Percentiles rank a stretch among this genome's conserved stretches.
Conservation (phyloP, 495 filamentous ascomycete species). For the Cairneyella variabilis region DNA sequence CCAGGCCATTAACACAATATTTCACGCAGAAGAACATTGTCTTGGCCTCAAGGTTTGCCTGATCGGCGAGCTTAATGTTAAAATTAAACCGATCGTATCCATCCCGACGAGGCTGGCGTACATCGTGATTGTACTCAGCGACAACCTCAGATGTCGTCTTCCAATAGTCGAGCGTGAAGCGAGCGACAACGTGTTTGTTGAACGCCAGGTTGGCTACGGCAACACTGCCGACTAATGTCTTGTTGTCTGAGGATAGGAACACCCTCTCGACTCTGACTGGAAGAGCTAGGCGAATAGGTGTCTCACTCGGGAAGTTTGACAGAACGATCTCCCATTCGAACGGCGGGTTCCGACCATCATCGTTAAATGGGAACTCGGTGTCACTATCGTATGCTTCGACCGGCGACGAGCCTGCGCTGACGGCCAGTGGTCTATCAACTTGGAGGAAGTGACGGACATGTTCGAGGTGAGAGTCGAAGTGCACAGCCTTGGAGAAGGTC, state of each 20-base stretch:
- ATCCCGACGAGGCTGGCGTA: slow-evolving; percentile 61
- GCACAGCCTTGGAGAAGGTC: slow-evolving; percentile 89
- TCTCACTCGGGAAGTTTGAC: slow-evolving; percentile 75
- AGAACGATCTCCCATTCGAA: slow-evolving; percentile 87
- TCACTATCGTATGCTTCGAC: slow-evolving; percentile 82
- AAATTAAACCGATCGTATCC: slow-evolving; percentile 89
- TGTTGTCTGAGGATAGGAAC: slow-evolving; percentile 82
- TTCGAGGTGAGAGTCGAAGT: slow-evolving; percentile 92
- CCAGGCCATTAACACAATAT: slow-evolving; percentile 79
- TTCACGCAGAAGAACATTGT: slow-evolving; percentile 88
- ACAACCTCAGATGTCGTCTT: slow-evolving; percentile 93
- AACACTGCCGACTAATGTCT: slow-evolving; percentile 74
- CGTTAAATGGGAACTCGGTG: slow-evolving; percentile 77
- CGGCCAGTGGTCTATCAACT: slow-evolving; percentile 87
- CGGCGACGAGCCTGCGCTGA: slow-evolving; percentile 93
- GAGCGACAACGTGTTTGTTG: slow-evolving; percentile 80
- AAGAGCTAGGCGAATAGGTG: slow-evolving; percentile 53
- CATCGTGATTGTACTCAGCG: slow-evolving; percentile 81
- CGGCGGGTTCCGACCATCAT: slow-evolving; percentile 48
- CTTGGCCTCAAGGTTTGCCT: slow-evolving; percentile 84
- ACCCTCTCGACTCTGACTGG: slow-evolving; percentile 78
- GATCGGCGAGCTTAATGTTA: slow-evolving; percentile 86
- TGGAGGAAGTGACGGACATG: slow-evolving; percentile 94
- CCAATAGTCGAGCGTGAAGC: slow-evolving; percentile 97
- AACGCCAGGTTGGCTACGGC: slow-evolving; percentile 87